Base-by-base conservation (phyloP, 257 asterid species). In the Plantago elongata region DNA sequence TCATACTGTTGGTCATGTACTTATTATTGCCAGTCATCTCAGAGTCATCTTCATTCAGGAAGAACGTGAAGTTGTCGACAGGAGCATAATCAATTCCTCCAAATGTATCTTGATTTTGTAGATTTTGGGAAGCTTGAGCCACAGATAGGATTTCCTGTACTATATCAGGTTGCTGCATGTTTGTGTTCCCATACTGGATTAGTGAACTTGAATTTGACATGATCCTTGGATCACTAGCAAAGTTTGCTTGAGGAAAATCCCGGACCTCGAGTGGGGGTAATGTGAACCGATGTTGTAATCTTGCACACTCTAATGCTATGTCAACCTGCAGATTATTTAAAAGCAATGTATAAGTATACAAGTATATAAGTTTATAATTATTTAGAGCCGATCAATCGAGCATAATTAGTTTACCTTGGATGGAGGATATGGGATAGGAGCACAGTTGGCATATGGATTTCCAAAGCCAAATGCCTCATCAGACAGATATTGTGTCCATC, bases 301-400 rank as follows among this genome's bases (percentile, higher is more conserved):
- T 79, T 29, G 97, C 96, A 74, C 97, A 89, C 65, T 93, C 95
- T 72, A 93, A 29, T 43, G 94, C 94, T 72, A 87, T 65, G 71
- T 85, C 94, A 50, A 83, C 99, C 99, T 93, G 66, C 48, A 58
- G 27, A 22, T 1, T 1, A 22, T 22, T 22, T 22, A 65, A 40
- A 6, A 12, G 14, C 11, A 60, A 13, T 17, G 40, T 4, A 34
- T 34, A 1, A 34, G 40, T 6, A 34, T 1, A 34, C 40, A 34
- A 3, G 40, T 34, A 56, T n/a, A 11, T 12, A 14, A 18, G 30
- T 37, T 30, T 3, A 17, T 40, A 16, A 52, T 6, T 16, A 11
- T 43, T 17, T 55, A 22, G 54, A 29, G 13, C 43, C 45, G 60
- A 13, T 22, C 4, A 2, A 12, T 22, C 8, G 12, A 8, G n/a